Evolutionary conservation across 2,329 filamentous ascomycete species (phyloP).

Genomic region (Nothophoma quercina): DNA sequence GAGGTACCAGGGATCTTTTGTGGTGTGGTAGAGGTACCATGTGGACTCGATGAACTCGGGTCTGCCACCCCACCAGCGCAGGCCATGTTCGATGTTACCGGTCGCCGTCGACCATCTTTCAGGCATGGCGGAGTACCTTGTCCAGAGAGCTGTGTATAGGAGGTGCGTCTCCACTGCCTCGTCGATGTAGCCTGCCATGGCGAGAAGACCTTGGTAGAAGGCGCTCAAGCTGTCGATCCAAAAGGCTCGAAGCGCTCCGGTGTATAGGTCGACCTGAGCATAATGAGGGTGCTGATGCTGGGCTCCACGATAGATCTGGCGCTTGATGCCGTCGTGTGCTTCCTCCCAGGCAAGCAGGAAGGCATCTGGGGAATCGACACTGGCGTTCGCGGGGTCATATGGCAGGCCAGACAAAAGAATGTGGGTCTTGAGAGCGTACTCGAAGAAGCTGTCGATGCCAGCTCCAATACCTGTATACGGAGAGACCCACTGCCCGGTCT

Average conservation of each 20-base stretch:
- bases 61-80: conserved; percentile 93
- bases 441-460: conserved; percentile 97
- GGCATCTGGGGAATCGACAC: conserved; percentile 73
- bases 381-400: conserved; percentile 56
- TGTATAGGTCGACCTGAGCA: conserved; percentile 86
- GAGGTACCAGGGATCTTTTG: conserved; percentile 93
- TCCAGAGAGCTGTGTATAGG: conserved; percentile 93
- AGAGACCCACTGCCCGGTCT: conserved; percentile 87
- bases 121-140: conserved; percentile 88
- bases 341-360: conserved; percentile 86
- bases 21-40: conserved; percentile 94
- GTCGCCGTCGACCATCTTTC: conserved; percentile 92
- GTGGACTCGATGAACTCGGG: conserved; percentile 98
- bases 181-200: conserved; percentile 85
- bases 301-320: conserved; percentile 82
- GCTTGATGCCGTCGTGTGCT: conserved; percentile 85
- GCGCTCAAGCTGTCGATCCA: conserved; percentile 98
- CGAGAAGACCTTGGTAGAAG: conserved; percentile 90
- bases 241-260: conserved; percentile 84
- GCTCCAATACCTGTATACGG: conserved; percentile 93
- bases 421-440: conserved; percentile 95
- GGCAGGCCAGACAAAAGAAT: conserved; percentile 81
- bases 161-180: conserved; percentile 91
- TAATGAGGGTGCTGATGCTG: conserved; percentile 88
- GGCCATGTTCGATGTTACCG: conserved; percentile 81